phyloP scores from a whole-genome alignment of 176 grass and related monocot species.

The Echinochloa phyllopogon region DNA sequence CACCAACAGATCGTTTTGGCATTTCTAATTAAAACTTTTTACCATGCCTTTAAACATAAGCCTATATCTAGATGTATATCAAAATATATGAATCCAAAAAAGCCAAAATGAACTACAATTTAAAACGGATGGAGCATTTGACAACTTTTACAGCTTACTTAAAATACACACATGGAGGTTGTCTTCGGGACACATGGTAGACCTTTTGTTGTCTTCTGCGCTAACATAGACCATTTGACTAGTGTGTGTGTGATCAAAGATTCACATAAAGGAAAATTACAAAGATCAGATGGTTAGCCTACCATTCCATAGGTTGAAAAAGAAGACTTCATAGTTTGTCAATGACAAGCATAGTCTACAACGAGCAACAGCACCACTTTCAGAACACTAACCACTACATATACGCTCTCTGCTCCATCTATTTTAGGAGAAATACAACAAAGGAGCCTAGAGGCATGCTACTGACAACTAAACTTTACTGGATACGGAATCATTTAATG shows the following conservation, averaged over 20 bases:
- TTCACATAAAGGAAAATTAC: neutral
- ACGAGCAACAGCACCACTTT: conserved; percentile 20
- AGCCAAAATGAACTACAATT: no score
- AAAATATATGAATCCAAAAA: no score
- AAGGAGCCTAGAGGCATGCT: conserved; percentile 14
- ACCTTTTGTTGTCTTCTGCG: neutral
- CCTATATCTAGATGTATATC: no score
- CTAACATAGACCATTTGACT: neutral
- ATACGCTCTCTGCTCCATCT: conserved; percentile 17
- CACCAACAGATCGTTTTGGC: no score
- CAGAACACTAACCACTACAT: conserved; percentile 27
- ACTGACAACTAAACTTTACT: conserved; percentile 18
- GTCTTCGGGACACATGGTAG: neutral
- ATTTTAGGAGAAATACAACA: conserved; percentile 24
- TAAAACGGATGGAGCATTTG: neutral
- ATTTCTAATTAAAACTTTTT: no score
- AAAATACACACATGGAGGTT: neutral
- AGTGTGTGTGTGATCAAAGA: neutral
- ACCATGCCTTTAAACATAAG: no score
- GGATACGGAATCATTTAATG: neutral
- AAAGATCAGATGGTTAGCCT: neutral
- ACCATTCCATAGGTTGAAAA: neutral
- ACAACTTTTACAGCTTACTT: neutral
- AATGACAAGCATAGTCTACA: conserved; percentile 20
- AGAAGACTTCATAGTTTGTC: neutral